phyloP scores from a whole-genome alignment of 345 rosid species.

The Sisymbrium irio region DNA sequence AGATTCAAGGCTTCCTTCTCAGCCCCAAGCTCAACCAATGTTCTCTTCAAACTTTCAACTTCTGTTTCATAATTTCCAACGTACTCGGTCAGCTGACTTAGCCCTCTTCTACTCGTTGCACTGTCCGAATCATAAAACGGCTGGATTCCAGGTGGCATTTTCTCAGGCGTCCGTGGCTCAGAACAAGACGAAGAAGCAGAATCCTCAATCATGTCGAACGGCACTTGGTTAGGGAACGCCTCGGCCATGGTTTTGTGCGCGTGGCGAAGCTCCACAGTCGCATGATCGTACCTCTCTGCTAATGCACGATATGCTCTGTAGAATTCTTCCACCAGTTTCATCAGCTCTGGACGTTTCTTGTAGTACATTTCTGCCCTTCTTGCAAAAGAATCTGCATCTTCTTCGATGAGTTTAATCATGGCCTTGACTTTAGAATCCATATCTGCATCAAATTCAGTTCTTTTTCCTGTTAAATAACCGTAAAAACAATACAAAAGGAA shows the following conservation, averaged over 20 bases:
- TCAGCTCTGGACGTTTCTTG: slow-evolving; percentile 96
- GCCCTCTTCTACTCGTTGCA: slow-evolving; percentile 50
- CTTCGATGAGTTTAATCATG: slow-evolving; percentile 96
- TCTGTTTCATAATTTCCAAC: slow-evolving; percentile 43
- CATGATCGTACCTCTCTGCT: slow-evolving; percentile 95
- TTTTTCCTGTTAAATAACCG: neutral
- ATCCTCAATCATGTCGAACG: slow-evolving; percentile 60
- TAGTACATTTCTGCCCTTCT: slow-evolving; percentile 99
- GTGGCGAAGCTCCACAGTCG: slow-evolving; percentile 84
- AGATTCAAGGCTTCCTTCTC: slow-evolving; percentile 66
- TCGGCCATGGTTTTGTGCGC: slow-evolving; percentile 90
- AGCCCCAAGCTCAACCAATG: slow-evolving; percentile 62
- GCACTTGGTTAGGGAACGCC: slow-evolving; percentile 89
- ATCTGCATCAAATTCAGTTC: slow-evolving; percentile 42
- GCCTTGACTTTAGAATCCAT: slow-evolving; percentile 91
- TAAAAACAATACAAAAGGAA: neutral
- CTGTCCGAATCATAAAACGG: slow-evolving; percentile 35
- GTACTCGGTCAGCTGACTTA: slow-evolving; percentile 65
- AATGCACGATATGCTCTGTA: slow-evolving; percentile 97
- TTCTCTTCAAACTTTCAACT: slow-evolving; percentile 54
- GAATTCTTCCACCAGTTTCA: slow-evolving; percentile 95
- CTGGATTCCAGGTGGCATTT: slow-evolving; percentile 44
- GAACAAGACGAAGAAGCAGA: slow-evolving; percentile 48
- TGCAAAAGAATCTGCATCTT: slow-evolving; percentile 99
- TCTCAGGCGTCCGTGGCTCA: slow-evolving; percentile 78